Base-by-base conservation (phyloP, 2,329 filamentous ascomycete species). In the Epichloe glyceriae region DNA sequence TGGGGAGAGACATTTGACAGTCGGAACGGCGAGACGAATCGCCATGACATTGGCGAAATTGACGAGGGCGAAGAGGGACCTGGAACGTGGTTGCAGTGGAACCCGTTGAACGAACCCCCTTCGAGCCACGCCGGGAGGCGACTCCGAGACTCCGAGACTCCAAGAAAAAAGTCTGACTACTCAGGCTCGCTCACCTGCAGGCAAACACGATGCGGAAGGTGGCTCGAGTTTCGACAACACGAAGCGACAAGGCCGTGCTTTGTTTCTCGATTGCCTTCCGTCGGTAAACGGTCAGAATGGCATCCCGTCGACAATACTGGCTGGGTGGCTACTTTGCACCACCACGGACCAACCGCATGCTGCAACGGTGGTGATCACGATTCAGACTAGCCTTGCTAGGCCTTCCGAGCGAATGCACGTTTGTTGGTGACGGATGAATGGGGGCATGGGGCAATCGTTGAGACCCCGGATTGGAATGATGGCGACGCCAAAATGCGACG, bases 1-100 rank as follows among this genome's bases (percentile, higher is more conserved):
- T 46, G 30, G 40, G 43, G 20, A 50, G 49, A 54, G 52, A 54
- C 49, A 53, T 55, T 46, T 45, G 48, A 20, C 45, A 50, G 46
- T 40, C 49, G 35, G 40, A 40, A 37, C 4, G 35, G 39, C 47
- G 42, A 49, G 33, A 37, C 46, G 41, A 47, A 51, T 46, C 40
- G 52, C 49, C 52, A 48, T 49, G 52, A 33, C 46, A 53, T 45
- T 45, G 45, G 35, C 52, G 35, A 34, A 38, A 17, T 35, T 35
- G 33, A 38, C 26, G 26, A 41, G 45, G 49, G 37, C 41, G 20
- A 35, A 49, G 39, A 38, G 14, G 6, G n/a, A 50, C 34, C 40
- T 10, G 19, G 22, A 22, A 19, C 33, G 33, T 40, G 47, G 43
- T 50, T 47, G 37, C 46, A 49, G 22, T 49, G 52, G 52, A 52